phyloP scores from a whole-genome alignment of 176 grass and related monocot species.

The Sorghum bicolor region Sorghum_bicolor_NCBIv3 NC_012878.2:48917001-48917500 shows the following conservation, averaged over 20 bases:
- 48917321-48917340: conserved; percentile 43
- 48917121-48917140: conserved; percentile 41
- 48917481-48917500: conserved; percentile 35
- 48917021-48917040: conserved; percentile 46
- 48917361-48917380: conserved; percentile 32
- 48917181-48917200: conserved; percentile 55
- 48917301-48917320: conserved; percentile 48
- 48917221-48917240: conserved; percentile 41
- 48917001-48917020: conserved; percentile 59
- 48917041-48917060: conserved; percentile 49
- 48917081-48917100: conserved; percentile 51
- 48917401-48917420: conserved; percentile 38
- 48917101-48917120: conserved; percentile 44
- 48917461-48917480: conserved; percentile 59
- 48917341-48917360: conserved; percentile 48
- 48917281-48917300: conserved; percentile 29
- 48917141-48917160: conserved; percentile 62
- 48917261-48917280: conserved; percentile 46
- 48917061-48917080: conserved; percentile 75
- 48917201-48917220: conserved; percentile 42
- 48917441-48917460: conserved; percentile 49
- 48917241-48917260: conserved; percentile 49
- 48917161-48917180: conserved; percentile 48
- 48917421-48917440: conserved; percentile 43
- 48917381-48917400: conserved; percentile 48